Evolutionary conservation across 1,284 basidiomycete species (phyloP), one percentile per base, ranked within the genome.

Genomic region (Rhodotorula sp.): DNA sequence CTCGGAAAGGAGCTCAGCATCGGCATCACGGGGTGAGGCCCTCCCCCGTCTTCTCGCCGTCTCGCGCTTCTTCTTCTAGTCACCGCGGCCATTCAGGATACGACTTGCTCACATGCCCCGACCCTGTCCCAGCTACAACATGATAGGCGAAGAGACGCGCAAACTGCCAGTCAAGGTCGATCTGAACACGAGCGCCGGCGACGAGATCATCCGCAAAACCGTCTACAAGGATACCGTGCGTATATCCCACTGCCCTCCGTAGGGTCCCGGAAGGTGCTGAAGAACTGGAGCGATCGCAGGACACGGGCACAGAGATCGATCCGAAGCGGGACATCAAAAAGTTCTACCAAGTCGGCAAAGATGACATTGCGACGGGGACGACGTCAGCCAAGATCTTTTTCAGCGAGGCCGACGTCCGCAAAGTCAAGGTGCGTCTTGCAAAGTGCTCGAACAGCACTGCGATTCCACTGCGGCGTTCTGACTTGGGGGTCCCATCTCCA

Each of bases 101-200:
- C 5, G 34, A 34, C 34, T 34, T 34, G 34, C 34, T 34, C 6
- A 34, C 34, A 34, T 34, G 34, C 5, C 34, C 34, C 34, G 34
- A 34, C 5, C 5, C 34, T 8, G 34, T 34, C 54, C 12, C 73
- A 95, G 92, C 57, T 95, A 95, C 81, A 88, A 91, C 15, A 82
- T 95, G 60, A 86, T 97, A 16, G 90, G 90, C 2, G 88, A 92
- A 77, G 92, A 94, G 81, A 89, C 86, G 80, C 94, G 90, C 79
- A 90, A 90, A 0, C 68, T 84, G 16, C 89, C 92, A 79, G 89
- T 87, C 78, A 90, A 91, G 77, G 93, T 95, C 69, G 85, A 88
- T 60, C 90, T 93, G 78, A 84, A 89, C 34, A 91, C 89, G 15
- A 87, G 90, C 77, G 83, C 86, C 43, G 89, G 92, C 82, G 89